Evolutionary conservation across 805 yeast genomes (phyloP), one percentile per base, ranked within the genome.

Genomic region (Yarrowia sp.): DNA sequence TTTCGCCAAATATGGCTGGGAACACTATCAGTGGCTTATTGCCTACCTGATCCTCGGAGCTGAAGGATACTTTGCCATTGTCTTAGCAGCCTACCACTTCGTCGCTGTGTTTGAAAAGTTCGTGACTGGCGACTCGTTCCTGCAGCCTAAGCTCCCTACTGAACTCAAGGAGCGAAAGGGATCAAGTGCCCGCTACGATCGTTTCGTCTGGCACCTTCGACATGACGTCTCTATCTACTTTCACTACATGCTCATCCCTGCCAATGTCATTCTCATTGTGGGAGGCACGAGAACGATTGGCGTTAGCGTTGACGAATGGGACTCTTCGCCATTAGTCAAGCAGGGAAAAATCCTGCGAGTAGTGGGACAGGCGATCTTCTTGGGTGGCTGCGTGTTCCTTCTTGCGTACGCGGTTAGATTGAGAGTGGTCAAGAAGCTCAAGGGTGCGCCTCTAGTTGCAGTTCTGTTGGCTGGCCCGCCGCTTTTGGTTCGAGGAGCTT

Each of bases 171-270:
- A 32, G 9, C 31, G 21, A 6, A 32, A 21, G 13, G 56, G 41
- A 13, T 0, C 13, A 1, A 21, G 31, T 2, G 41, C 36, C 4
- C 7, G 7, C 13, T 6, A 7, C 16, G 22, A n/a, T 14, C 24
- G 22, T 2, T 12, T n/a, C 8, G 21, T 5, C 0, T 49, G 56
- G 56, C 4, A 12, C 4, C 31, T 33, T 16, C 21, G 41, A 32
- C 33, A 49, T 38, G 41, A 49, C n/a, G n/a, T 22, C 18, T 49
- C 56, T 19, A 4, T 49, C 12, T 49, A 32, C 41, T 49, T 49
- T 27, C 56, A 49, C 31, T 49, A 33, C 56, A n/a, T 49, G 56
- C 56, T 49, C 36, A 33, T 49, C 7, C 56, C 56, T 10, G 56
- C 56, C 32, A 49, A 49, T 16, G 56, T 31, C 21, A 49, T 49